phyloP scores from a whole-genome alignment of 306 rosid species.

The Abrus precatorius region DNA sequence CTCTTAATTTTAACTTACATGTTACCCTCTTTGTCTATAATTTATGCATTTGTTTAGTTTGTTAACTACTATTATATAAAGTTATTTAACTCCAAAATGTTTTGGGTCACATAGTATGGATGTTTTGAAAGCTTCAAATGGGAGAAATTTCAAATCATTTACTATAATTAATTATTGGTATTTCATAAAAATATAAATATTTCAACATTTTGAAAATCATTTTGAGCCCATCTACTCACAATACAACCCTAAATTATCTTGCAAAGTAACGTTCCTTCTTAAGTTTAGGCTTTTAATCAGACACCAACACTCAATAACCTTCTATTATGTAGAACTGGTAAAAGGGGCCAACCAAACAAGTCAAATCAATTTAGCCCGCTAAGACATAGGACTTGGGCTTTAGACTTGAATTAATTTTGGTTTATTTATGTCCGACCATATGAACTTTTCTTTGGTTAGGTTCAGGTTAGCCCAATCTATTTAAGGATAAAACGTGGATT shows the following conservation, averaged over 20 bases:
- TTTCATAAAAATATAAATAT: neutral
- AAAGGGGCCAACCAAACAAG: no score
- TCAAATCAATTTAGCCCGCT: no score
- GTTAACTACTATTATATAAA: neutral
- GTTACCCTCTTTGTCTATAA: neutral
- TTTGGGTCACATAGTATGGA: constrained; percentile 10
- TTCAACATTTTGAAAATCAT: constrained; percentile 7
- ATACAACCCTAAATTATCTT: neutral
- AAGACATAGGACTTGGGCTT: no score
- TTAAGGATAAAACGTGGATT: no score
- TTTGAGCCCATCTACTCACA: neutral
- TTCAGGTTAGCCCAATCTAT: no score
- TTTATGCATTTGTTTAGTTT: neutral
- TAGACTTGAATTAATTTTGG: no score
- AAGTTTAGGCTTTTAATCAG: no score
- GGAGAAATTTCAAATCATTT: neutral
- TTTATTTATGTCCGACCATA: no score
- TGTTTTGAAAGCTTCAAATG: neutral
- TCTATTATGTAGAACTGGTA: no score
- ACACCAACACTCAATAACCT: no score
- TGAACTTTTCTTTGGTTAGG: no score
- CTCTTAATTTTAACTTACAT: constrained; percentile 3
- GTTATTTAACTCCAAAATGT: constrained; percentile 1
- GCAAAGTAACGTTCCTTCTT: neutral
- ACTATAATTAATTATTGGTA: neutral